These are phyloP conservation scores for Isabelozyma heimii DNA, from an alignment of 805 yeast genomes.

Conservation along the genomic window DNA sequence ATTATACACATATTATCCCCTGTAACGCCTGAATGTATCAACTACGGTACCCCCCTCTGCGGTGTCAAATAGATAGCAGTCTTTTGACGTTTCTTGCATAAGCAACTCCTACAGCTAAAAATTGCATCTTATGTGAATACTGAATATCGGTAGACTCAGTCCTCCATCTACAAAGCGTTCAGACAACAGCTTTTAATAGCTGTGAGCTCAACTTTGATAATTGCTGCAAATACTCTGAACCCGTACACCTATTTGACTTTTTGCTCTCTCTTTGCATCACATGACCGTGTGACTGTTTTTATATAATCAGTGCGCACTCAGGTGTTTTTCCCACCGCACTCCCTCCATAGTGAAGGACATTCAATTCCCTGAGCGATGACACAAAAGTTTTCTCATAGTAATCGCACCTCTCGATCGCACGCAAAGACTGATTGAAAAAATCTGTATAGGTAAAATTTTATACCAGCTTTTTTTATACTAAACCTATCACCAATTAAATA, in stretches of 20 bases:
- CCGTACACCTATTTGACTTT: not conserved
- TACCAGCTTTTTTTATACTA: conserved; percentile 1
- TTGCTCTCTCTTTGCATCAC: not conserved
- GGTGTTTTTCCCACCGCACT: not conserved
- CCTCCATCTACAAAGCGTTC: no score
- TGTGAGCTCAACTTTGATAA: no score
- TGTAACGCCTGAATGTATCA: no score
- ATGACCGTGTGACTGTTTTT: not conserved
- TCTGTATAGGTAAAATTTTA: not conserved
- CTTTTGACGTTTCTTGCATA: no score
- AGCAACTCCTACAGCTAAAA: no score
- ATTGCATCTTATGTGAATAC: no score
- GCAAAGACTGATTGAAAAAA: not conserved
- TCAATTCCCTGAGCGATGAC: not conserved
- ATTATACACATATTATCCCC: no score
- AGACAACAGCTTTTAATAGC: no score
- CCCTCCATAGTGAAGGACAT: not conserved
- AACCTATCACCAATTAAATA: conserved; percentile 13
- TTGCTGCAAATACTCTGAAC: not conserved
- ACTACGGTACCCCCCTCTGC: no score
- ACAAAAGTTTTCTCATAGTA: not conserved
- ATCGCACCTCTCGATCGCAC: not conserved
- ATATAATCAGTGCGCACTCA: not conserved
- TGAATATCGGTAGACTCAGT: no score
- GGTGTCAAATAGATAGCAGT: no score